Conservation (phyloP, 2,329 filamentous ascomycete species). For the Thielaviopsis populi region DNA sequence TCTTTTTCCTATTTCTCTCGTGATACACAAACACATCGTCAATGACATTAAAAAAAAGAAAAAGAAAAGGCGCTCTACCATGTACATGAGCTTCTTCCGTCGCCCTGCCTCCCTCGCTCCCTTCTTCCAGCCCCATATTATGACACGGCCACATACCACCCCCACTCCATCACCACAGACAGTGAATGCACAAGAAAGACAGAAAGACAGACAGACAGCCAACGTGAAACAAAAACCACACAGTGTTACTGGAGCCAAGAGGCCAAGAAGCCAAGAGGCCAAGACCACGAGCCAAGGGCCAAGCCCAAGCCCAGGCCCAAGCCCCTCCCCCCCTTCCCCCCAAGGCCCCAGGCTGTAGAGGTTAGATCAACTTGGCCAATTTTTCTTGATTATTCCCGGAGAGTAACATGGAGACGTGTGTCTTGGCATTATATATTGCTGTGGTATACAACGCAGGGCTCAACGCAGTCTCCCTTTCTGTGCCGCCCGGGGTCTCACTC, state of each 20-base stretch:
- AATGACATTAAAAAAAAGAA: neutral
- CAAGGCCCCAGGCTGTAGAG: neutral
- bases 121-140: no score
- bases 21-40: neutral
- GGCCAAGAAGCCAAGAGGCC: conserved; percentile 1
- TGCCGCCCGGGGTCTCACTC: no score
- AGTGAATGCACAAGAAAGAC: neutral
- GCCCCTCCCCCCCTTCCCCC: neutral
- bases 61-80: no score
- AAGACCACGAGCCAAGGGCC: neutral
- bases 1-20: neutral
- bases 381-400: neutral
- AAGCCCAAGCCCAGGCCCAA: neutral
- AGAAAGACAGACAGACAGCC: neutral
- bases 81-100: no score
- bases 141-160: no score
- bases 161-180: no score
- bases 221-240: neutral
- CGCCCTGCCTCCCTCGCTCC: no score
- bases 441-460: no score
- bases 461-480: neutral
- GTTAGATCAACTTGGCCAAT: neutral
- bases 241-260: neutral
- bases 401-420: neutral
- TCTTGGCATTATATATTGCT: conserved; percentile 1